Evolutionary conservation across 805 yeast genomes (phyloP).

Genomic region (Yamadazyma laniorum): DNA sequence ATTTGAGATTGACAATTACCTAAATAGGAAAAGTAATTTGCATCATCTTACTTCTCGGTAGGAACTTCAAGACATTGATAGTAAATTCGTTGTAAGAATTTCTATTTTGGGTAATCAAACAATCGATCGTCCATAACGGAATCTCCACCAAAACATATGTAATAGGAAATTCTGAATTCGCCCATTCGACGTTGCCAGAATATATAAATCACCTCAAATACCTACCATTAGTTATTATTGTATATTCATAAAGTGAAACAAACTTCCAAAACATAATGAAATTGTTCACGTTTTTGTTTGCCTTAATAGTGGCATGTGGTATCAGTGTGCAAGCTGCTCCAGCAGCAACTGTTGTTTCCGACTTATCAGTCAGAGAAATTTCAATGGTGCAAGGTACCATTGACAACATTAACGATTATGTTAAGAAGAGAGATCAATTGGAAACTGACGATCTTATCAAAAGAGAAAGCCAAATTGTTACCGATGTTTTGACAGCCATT

Average conservation of each 20-base stretch:
- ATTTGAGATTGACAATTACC: slow-evolving; percentile 12
- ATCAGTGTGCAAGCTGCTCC: slow-evolving; percentile 37
- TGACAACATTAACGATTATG: slow-evolving; percentile 25
- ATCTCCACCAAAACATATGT: slow-evolving; percentile 6
- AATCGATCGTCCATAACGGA: not conserved
- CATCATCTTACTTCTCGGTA: slow-evolving; percentile 1
- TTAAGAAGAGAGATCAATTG: slow-evolving; percentile 28
- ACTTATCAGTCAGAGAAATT: slow-evolving; percentile 21
- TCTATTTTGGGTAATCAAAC: slow-evolving; percentile 9
- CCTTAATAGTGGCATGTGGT: slow-evolving; percentile 26
- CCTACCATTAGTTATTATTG: no score
- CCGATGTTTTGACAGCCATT: slow-evolving; percentile 38
- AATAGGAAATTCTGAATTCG: slow-evolving; percentile 6
- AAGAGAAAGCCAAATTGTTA: slow-evolving; percentile 42
- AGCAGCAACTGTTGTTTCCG: slow-evolving; percentile 21
- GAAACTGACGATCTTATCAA: slow-evolving; percentile 23
- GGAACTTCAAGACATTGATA: not conserved
- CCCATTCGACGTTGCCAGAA: no score
- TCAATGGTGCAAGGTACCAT: slow-evolving; percentile 26
- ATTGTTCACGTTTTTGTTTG: slow-evolving; percentile 7
- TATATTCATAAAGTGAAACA: no score
- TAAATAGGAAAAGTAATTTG: slow-evolving; percentile 15
- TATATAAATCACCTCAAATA: no score
- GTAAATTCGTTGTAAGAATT: not conserved
- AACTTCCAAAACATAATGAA: slow-evolving; percentile 4